Evolutionary conservation across 805 yeast genomes (phyloP).

Genomic region (Yarrowia hollandica): DNA sequence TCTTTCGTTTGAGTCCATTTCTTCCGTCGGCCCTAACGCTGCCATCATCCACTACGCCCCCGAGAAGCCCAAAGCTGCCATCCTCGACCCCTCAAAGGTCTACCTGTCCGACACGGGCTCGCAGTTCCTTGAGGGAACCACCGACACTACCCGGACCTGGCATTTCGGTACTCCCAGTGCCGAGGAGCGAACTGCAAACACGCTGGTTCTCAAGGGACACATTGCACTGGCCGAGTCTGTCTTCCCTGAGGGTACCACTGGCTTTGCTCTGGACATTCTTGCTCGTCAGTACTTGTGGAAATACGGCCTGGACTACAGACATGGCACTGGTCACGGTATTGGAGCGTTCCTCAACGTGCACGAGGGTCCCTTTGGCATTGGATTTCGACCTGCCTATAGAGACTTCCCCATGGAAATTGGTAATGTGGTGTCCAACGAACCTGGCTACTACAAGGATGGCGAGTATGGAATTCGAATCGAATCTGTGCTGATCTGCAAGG

Average conservation of each 20-base stretch:
- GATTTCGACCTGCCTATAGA: conserved; percentile 50
- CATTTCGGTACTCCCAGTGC: conserved; percentile 61
- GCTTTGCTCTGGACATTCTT: conserved; percentile 72
- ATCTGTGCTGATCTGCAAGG: conserved; percentile 65
- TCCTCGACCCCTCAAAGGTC: conserved; percentile 65
- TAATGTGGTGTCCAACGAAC: conserved; percentile 84
- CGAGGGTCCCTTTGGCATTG: conserved; percentile 89
- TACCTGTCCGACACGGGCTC: conserved; percentile 89
- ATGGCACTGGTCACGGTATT: conserved; percentile 98
- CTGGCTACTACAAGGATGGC: conserved; percentile 91
- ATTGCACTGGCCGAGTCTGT: conserved; percentile 77
- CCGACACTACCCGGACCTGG: conserved; percentile 89
- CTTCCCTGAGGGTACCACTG: conserved; percentile 76
- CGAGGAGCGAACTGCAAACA: conserved; percentile 67
- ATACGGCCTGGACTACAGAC: conserved; percentile 81
- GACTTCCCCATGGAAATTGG: conserved; percentile 61
- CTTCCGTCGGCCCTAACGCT: conserved; percentile 74
- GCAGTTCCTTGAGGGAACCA: conserved; percentile 90
- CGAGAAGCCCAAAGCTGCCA: conserved; percentile 51
- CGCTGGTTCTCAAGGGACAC: conserved; percentile 89
- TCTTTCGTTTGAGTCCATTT: conserved; percentile 69
- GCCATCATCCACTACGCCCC: conserved; percentile 79
- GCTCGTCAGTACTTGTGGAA: conserved; percentile 84
- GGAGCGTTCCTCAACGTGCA: conserved; percentile 90
- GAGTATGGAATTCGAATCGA: conserved; percentile 88